Evolutionary conservation across 2,329 filamentous ascomycete genomes (phyloP).

Genomic region (Curvularia spicifera): DNA sequence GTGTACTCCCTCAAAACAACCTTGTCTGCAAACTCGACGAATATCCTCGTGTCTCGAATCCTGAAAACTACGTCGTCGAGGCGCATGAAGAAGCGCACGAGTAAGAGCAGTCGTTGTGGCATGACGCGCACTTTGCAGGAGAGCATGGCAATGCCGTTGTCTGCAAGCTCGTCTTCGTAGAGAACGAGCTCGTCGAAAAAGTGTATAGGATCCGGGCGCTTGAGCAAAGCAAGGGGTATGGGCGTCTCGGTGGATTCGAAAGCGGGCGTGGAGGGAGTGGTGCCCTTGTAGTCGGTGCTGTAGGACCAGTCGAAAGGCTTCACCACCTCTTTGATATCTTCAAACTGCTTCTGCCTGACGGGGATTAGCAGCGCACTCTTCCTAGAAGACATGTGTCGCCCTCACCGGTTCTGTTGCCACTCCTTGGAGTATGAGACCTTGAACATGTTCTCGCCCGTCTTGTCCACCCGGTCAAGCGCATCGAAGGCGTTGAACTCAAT

Average conservation of each 20-base stretch:
- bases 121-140: slow-evolving; percentile 94
- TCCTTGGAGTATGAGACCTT: slow-evolving; percentile 91
- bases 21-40: slow-evolving; percentile 82
- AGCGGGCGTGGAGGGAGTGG: slow-evolving; percentile 53
- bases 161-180: slow-evolving; percentile 96
- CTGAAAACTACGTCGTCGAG: slow-evolving; percentile 88
- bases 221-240: slow-evolving; percentile 86
- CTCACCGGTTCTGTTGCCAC: slow-evolving; percentile 74
- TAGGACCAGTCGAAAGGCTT: slow-evolving; percentile 99
- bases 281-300: slow-evolving; percentile 84
- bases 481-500: slow-evolving; percentile 84
- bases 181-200: slow-evolving; percentile 97
- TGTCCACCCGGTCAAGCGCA: slow-evolving; percentile 89
- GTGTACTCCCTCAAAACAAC: slow-evolving; percentile 89
- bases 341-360: slow-evolving; percentile 74
- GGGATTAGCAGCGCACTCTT: slow-evolving; percentile 15
- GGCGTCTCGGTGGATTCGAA: slow-evolving; percentile 57
- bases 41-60: slow-evolving; percentile 87
- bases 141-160: slow-evolving; percentile 91
- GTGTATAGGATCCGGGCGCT: slow-evolving; percentile 87
- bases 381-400: not conserved
- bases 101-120: slow-evolving; percentile 82
- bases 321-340: slow-evolving; percentile 89
- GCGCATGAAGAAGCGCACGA: slow-evolving; percentile 89
- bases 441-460: slow-evolving; percentile 88